A percentile compares a stretch with the other conserved stretches of the same genome.
Evolutionary conservation across 257 asterid species (phyloP).

Genomic region (Lycium barbarum): DNA sequence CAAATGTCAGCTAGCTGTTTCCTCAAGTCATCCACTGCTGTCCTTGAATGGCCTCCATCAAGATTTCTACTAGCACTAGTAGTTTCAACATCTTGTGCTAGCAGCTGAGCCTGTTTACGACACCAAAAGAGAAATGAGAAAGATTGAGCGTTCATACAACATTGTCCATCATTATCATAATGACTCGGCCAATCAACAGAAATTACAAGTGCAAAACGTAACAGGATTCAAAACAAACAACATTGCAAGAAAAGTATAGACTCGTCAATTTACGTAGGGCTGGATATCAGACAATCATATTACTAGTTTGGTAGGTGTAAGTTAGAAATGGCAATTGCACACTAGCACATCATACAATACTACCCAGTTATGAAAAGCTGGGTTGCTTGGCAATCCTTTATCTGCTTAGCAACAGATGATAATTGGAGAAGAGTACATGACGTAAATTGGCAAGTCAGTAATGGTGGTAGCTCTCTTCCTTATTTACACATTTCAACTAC

Average conservation of each 20-base stretch:
- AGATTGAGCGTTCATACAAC: not conserved
- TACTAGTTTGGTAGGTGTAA: not conserved
- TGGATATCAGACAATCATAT: not conserved
- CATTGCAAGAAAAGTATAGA: not conserved
- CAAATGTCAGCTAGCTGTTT: slow-evolving; percentile 56
- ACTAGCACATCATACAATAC: not conserved
- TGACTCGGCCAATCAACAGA: not conserved
- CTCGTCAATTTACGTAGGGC: not conserved
- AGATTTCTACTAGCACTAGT: slow-evolving; percentile 25
- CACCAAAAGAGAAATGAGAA: not conserved
- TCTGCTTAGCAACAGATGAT: slow-evolving; percentile 9
- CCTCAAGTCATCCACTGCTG: slow-evolving; percentile 49
- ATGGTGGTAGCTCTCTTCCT: not conserved
- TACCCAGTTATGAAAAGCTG: not conserved
- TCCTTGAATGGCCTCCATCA: slow-evolving; percentile 33
- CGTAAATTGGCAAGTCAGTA: not conserved
- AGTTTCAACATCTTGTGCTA: slow-evolving; percentile 51
- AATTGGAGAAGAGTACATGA: not conserved
- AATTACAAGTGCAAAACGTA: not conserved
- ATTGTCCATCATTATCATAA: not conserved
- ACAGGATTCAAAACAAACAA: not conserved
- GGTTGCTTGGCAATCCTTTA: not conserved
- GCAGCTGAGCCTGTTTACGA: slow-evolving; percentile 60
- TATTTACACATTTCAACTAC: not conserved
- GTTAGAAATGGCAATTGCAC: not conserved